A percentile compares a stretch with the other conserved stretches of the same genome.
These are phyloP conservation scores for Globisporangium camurandrum DNA, from an alignment of 352 stramenopile species.

Conservation along the genomic window DNA sequence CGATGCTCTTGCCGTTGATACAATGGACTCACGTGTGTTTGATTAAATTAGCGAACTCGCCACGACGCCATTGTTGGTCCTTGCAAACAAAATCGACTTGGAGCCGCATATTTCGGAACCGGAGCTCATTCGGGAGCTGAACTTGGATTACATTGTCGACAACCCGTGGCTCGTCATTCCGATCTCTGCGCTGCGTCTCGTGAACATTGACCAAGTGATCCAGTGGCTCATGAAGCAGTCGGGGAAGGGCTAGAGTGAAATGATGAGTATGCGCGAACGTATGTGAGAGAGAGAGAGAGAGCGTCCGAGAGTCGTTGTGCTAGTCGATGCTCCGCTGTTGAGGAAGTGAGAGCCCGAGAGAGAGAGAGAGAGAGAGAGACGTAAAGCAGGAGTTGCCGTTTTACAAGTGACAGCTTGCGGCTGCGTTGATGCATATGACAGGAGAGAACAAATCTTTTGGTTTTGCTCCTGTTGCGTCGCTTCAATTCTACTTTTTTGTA, in stretches of 20 bases:
- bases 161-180: slow-evolving; percentile 98
- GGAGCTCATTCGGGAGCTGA: slow-evolving; percentile 91
- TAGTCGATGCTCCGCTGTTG: no score
- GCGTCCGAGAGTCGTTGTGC: slow-evolving; percentile 1
- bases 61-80: slow-evolving; percentile 92
- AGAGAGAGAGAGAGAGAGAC: slow-evolving; percentile 1
- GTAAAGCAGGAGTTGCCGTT: not conserved
- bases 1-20: not conserved
- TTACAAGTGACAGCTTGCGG: not conserved
- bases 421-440: not conserved
- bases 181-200: slow-evolving; percentile 94
- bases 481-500: no score
- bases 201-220: slow-evolving; percentile 97
- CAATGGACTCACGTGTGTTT: slow-evolving; percentile 1
- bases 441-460: no score
- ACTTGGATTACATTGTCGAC: slow-evolving; percentile 98
- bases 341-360: slow-evolving; percentile 3
- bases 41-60: slow-evolving; percentile 47
- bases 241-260: slow-evolving; percentile 67
- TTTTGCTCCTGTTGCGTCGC: no score
- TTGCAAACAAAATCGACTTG: slow-evolving; percentile 99
- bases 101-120: slow-evolving; percentile 89
- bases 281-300: slow-evolving; percentile 1
- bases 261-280: not conserved
- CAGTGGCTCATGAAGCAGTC: slow-evolving; percentile 96